A percentile compares a stretch with the other conserved stretches of the same genome.
Evolutionary conservation across 2,329 filamentous ascomycete species (phyloP).

Genomic region (Neofusicoccum laricinum): DNA sequence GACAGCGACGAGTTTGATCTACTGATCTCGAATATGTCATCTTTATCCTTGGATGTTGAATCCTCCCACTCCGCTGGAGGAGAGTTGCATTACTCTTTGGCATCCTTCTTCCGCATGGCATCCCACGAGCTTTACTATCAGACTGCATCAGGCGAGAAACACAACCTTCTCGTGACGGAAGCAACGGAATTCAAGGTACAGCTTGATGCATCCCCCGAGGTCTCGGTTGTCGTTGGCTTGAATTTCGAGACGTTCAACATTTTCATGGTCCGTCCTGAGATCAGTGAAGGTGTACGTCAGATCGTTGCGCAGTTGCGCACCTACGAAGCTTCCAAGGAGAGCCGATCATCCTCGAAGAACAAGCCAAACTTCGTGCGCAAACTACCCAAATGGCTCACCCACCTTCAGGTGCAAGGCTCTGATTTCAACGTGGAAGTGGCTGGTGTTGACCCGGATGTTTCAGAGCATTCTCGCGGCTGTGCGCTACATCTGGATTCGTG

Average conservation of each 20-base stretch:
- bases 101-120: constrained; percentile 76
- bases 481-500: constrained; percentile 85
- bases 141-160: constrained; percentile 74
- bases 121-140: constrained; percentile 94
- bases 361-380: constrained; percentile 66
- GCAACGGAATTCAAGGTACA: constrained; percentile 83
- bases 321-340: constrained; percentile 53
- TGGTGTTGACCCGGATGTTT: constrained; percentile 80
- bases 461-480: constrained; percentile 75
- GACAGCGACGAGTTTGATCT: constrained; percentile 85
- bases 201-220: constrained; percentile 78
- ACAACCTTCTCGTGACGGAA: constrained; percentile 85
- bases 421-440: constrained; percentile 91
- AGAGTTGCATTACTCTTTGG: constrained; percentile 81
- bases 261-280: constrained; percentile 87
- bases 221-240: constrained; percentile 76
- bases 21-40: constrained; percentile 92
- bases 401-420: constrained; percentile 79
- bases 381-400: constrained; percentile 78
- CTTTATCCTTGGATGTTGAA: constrained; percentile 87
- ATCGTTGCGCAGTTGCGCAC: constrained; percentile 77
- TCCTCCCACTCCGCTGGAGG: constrained; percentile 88
- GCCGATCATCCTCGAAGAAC: constrained; percentile 44
- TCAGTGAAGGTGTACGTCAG: constrained; percentile 86
- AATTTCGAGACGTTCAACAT: constrained; percentile 83